Evolutionary conservation across 129 eudicot genomes (phyloP).

Genomic region (Chrysanthemum seticuspe): DNA sequence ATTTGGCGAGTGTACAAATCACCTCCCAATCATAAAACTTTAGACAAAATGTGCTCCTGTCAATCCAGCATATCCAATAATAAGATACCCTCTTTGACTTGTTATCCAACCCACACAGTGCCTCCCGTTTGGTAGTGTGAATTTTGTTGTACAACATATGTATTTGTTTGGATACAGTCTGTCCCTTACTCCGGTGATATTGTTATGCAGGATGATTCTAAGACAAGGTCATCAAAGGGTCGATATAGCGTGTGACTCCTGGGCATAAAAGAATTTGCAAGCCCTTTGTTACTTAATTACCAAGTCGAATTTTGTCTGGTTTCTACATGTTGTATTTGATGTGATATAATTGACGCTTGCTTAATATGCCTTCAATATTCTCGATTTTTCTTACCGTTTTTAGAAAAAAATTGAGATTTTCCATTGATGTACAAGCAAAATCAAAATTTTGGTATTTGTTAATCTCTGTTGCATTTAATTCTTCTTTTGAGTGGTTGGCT

Average conservation of each 20-base stretch:
- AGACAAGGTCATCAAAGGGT: conserved; percentile 36
- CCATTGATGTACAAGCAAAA: conserved; percentile 27
- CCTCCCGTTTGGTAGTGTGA: neutral
- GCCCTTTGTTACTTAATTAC: conserved; percentile 11
- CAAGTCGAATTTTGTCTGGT: conserved; percentile 3
- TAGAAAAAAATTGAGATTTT: conserved; percentile 13
- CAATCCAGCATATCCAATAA: neutral
- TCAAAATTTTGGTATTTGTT: conserved; percentile 18
- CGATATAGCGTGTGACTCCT: conserved; percentile 31
- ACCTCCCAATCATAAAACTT: neutral
- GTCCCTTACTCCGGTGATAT: conserved; percentile 6
- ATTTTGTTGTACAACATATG: neutral
- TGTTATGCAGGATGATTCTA: conserved; percentile 37
- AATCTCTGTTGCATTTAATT: conserved; percentile 8
- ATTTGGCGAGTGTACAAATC: no score
- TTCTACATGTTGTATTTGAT: conserved; percentile 22
- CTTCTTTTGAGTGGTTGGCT: neutral
- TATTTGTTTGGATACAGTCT: neutral
- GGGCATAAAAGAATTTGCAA: conserved; percentile 13
- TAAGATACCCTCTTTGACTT: neutral
- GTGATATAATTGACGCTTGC: conserved; percentile 20
- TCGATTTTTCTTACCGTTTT: conserved; percentile 13
- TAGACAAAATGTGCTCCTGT: neutral
- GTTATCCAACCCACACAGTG: neutral
- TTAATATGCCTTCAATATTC: conserved; percentile 14